Evolutionary conservation across 2,329 filamentous ascomycete genomes (phyloP), one percentile per base, ranked within the genome.

Genomic region (Boeremia exigua): DNA sequence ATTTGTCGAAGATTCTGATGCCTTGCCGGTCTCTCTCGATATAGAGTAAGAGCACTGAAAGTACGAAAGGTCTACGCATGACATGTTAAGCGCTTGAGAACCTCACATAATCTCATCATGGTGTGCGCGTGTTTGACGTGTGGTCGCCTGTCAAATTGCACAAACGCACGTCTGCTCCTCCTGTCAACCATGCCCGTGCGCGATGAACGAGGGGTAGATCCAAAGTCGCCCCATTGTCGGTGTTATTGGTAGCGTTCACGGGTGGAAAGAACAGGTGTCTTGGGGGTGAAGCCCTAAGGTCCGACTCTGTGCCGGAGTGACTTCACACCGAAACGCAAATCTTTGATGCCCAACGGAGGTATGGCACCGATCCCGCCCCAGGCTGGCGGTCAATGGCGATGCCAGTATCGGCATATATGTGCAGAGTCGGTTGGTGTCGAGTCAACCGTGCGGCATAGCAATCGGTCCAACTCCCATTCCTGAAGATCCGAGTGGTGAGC

Each of bases 321-420:
- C 7, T 6, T 30, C 34, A 34, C 33, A 44, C 34, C 12, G 17
- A 29, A 34, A n/a, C 23, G 49, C 19, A 15, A 11, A 19, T 19
- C 28, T 5, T 46, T 27, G 42, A 43, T 51, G 30, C 53, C 53
- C 53, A 44, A 56, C 42, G 9, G 12, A 40, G 42, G 38, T 32
- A 33, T 51, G 49, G 29, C 23, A 32, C 52, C 46, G 52, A 45
- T 29, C 29, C 42, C 17, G 36, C 30, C 43, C 39, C 46, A 36
- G 45, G 33, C 38, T 30, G n/a, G 46, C 47, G 46, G 42, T 50
- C 53, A 56, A 43, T 37, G 29, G 43, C 17, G 36, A 43, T 19
- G 32, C 32, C 25, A 48, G 39, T 33, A 15, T 28, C 37, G 42
- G 37, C 42, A 38, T 11, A 23, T 43, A 23, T 47, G 19, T 3